phyloP scores from a whole-genome alignment of 1,284 basidiomycete genomes.

The Agaricales sp. region DNA sequence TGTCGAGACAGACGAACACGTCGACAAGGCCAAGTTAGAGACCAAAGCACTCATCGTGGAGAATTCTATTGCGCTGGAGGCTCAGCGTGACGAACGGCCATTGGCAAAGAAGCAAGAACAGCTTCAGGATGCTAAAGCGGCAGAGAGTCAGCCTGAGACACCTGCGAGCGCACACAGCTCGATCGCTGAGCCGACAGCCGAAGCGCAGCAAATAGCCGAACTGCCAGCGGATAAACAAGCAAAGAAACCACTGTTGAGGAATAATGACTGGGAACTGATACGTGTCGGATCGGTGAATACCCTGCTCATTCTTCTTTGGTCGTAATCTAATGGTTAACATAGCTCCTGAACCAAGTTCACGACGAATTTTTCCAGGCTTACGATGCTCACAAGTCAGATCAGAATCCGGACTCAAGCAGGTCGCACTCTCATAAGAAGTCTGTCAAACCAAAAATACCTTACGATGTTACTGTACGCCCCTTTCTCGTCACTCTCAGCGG shows the following conservation, averaged over 20 bases:
- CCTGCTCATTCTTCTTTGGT: conserved; percentile 2
- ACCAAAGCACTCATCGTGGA: conserved; percentile 47
- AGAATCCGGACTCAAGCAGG: conserved; percentile 20
- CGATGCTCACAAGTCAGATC: conserved; percentile 31
- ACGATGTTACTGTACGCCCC: conserved; percentile 56
- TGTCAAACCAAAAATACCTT: conserved; percentile 20
- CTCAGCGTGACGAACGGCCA: conserved; percentile 80
- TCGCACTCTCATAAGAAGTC: conserved; percentile 23
- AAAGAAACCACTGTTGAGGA: conserved; percentile 73
- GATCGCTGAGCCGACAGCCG: conserved; percentile 6
- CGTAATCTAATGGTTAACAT: conserved; percentile 9
- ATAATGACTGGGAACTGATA: conserved; percentile 80
- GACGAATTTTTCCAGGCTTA: conserved; percentile 63
- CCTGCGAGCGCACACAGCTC: conserved; percentile 11
- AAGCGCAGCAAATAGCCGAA: conserved; percentile 10
- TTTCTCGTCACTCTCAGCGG: conserved; percentile 6
- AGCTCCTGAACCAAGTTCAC: conserved; percentile 78
- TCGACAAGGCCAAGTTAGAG: conserved; percentile 32
- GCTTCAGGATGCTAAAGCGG: conserved; percentile 36
- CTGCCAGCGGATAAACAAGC: conserved; percentile 28
- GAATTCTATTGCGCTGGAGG: conserved; percentile 68
- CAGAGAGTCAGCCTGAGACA: conserved; percentile 10
- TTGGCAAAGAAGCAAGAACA: conserved; percentile 84
- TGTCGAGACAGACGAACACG: conserved; percentile 21
- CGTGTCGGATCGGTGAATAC: conserved; percentile 60